Evolutionary conservation across 2,329 filamentous ascomycete species (phyloP).

Genomic region (Aspergillus jensenii): DNA sequence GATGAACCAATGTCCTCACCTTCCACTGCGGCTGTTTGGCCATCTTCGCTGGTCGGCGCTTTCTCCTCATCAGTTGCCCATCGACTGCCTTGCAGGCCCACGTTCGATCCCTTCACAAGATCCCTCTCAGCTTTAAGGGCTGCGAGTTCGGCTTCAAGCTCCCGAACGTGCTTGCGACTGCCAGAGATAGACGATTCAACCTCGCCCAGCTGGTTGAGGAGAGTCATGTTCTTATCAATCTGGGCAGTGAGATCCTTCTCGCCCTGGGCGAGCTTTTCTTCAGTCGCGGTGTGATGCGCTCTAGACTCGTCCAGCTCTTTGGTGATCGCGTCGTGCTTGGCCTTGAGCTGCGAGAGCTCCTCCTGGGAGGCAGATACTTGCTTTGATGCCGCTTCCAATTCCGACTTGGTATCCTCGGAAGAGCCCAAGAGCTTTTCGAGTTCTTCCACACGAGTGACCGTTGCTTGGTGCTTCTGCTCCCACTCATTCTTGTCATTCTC

Average conservation of each 20-base stretch:
- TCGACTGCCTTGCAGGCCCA: conserved; percentile 40
- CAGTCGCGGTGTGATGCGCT: conserved; percentile 29
- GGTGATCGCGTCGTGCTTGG: conserved; percentile 28
- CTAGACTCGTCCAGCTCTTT: conserved; percentile 34
- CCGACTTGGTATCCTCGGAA: conserved; percentile 70
- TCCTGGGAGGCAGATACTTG: conserved; percentile 35
- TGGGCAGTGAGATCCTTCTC: conserved; percentile 40
- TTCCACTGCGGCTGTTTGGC: conserved; percentile 40
- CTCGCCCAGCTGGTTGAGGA: conserved; percentile 40
- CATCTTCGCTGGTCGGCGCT: conserved; percentile 28
- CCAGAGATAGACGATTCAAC: conserved; percentile 36
- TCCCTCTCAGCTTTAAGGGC: conserved; percentile 35
- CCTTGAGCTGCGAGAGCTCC: conserved; percentile 33
- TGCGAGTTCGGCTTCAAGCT: conserved; percentile 40
- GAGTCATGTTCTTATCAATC: conserved; percentile 43
- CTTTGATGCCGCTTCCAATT: conserved; percentile 65
- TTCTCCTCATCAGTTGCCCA: conserved; percentile 39
- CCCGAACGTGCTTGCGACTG: conserved; percentile 38
- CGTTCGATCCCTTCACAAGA: conserved; percentile 27
- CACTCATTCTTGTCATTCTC: conserved; percentile 46
- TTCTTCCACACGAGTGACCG: conserved; percentile 65
- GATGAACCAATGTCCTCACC: conserved; percentile 49
- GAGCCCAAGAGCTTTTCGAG: conserved; percentile 80
- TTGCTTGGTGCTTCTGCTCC: conserved; percentile 38
- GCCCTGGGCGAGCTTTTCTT: conserved; percentile 33